phyloP scores from a whole-genome alignment of 2,329 filamentous ascomycete species.

The Pezicula radicicola region DNA sequence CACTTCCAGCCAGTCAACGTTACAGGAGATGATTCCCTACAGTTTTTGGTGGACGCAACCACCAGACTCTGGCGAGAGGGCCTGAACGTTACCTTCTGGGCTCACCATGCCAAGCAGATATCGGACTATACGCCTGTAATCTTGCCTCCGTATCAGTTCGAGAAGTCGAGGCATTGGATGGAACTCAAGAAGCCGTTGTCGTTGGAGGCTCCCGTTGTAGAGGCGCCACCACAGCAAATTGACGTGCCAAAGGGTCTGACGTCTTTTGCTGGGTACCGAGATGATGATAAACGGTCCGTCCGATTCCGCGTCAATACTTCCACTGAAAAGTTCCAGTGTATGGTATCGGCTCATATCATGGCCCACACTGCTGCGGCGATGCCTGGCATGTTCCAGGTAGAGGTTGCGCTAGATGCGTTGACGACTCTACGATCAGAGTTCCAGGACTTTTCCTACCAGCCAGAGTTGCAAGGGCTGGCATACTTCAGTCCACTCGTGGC shows the following conservation, averaged over 20 bases:
- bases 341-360: conserved; percentile 9
- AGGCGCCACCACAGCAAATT: not conserved
- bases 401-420: conserved; percentile 9
- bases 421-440: conserved; percentile 4
- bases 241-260: conserved; percentile 5
- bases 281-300: conserved; percentile 1
- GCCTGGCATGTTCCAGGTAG: conserved; percentile 11
- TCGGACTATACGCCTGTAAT: conserved; percentile 12
- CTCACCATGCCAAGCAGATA: conserved; percentile 20
- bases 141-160: conserved; percentile 35
- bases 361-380: conserved; percentile 13
- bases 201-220: too few relatives aligned
- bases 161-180: conserved; percentile 30
- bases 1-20: conserved; percentile 21
- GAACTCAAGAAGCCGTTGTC: conserved; percentile 7
- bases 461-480: not conserved
- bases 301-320: conserved; percentile 15
- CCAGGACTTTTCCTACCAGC: not conserved
- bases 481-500: not conserved
- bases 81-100: conserved; percentile 27
- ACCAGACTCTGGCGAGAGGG: conserved; percentile 27
- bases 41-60: conserved; percentile 20
- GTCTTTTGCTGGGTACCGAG: conserved; percentile 13
- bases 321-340: conserved; percentile 5
- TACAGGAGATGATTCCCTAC: conserved; percentile 5